Base-by-base conservation (phyloP, 306 rosid genomes). In the Prunus fruticosa region DNA sequence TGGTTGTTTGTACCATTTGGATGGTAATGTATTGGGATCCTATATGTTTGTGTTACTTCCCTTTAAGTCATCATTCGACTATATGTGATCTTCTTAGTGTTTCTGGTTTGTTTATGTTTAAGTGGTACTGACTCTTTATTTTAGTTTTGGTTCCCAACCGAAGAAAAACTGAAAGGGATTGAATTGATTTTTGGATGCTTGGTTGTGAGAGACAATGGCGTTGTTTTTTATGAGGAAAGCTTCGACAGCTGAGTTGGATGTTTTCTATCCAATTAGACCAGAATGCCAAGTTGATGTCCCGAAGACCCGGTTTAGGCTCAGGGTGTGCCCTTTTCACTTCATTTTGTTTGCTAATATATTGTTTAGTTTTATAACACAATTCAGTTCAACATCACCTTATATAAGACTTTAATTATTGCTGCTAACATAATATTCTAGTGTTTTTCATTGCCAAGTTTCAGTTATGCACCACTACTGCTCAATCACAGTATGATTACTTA, bases 261-360 rank as follows among this genome's bases (percentile, higher is more conserved):
- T 71, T 68, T 82, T 79, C 74, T 87, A 87, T 82, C 90, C 90
- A 45, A 15, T 84, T 71, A 81, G 81, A 82, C 6, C 67, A 58
- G 90, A 87, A 74, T 87, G 86, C 84, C 86, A 43, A 61, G 80
- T 78, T 5, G 84, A 83, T 74, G 82, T 82, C 69, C 94, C 93
- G 15, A 61, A 83, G 78, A 85, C 93, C 77, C 93, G 84, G 63
- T 94, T 94, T 80, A 94, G 89, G 83, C 91, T 93, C 70, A 92
- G 93, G 92, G 98, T 89, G 64, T n/a, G 81, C n/a, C 78, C 66
- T 34, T 76, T 66, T 28, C 65, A 23, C 14, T 51, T 68, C 47
- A 18, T 74, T 60, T 38, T 67, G 27, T 23, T 38, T 58, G 51
- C 56, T 69, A 69, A 14, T 16, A 4, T 23, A 51, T 27, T 72